Conservation (phyloP, 805 yeast genomes). For the Ogataea pilisensis region DNA sequence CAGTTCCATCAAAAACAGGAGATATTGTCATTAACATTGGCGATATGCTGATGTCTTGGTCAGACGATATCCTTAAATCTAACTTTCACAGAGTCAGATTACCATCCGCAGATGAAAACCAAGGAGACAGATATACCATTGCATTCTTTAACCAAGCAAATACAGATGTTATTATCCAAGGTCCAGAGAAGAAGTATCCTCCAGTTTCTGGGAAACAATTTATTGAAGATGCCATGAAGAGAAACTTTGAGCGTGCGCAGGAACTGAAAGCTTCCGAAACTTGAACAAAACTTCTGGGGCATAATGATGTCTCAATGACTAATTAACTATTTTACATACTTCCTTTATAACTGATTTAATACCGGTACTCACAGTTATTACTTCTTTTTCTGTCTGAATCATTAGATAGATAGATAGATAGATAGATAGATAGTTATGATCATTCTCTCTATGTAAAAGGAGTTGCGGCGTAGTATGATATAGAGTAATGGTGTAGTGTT, state of each 20-base stretch:
- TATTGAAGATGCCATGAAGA: conserved; percentile 33
- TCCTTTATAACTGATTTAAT: no score
- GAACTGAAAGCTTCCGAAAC: background rate
- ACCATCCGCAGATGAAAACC: conserved; percentile 28
- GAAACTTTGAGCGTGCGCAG: conserved; percentile 24
- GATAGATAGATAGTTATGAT: no score
- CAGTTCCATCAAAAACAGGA: conserved; percentile 32
- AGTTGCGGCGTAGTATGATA: no score
- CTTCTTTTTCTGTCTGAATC: no score
- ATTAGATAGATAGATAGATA: no score
- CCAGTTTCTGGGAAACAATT: conserved; percentile 29
- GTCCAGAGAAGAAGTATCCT: conserved; percentile 26
- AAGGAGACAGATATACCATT: conserved; percentile 29
- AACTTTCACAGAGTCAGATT: conserved; percentile 34
- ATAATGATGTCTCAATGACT: no score
- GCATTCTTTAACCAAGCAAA: conserved; percentile 36
- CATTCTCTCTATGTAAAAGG: no score
- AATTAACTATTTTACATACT: no score
- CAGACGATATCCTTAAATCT: conserved; percentile 32
- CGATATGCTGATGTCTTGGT: conserved; percentile 38
- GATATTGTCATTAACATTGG: conserved; percentile 36
- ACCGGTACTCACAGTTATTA: no score
- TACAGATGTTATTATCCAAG: conserved; percentile 29
- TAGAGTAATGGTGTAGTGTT: no score
- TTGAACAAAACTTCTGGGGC: no score